phyloP scores from a whole-genome alignment of 139 green algal genomes.

The Picochlorum sp. region DNA sequence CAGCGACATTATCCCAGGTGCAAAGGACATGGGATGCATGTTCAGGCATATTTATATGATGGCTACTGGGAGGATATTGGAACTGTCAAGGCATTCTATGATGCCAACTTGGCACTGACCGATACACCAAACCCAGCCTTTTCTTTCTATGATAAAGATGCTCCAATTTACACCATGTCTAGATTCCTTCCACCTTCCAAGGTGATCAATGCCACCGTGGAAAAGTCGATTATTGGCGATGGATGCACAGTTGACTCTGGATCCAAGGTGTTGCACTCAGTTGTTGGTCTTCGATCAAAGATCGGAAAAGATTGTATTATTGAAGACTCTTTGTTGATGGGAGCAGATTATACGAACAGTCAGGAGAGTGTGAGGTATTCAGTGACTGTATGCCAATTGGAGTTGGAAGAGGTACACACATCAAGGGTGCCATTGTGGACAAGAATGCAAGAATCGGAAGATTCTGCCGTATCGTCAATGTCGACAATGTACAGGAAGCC shows the following conservation, averaged over 20 bases:
- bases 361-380: constrained; percentile 57
- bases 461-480: constrained; percentile 63
- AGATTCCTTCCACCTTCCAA: constrained; percentile 75
- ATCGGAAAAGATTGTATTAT: constrained; percentile 61
- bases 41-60: constrained; percentile 71
- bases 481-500: constrained; percentile 66
- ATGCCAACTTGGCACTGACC: constrained; percentile 88
- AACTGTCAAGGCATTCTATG: constrained; percentile 95
- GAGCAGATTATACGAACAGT: constrained; percentile 97
- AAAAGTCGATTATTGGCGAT: constrained; percentile 61
- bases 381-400: constrained; percentile 85
- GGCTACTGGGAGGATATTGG: constrained; percentile 92
- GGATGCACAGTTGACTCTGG: constrained; percentile 67
- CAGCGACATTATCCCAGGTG: constrained; percentile 76
- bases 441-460: constrained; percentile 88
- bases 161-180: constrained; percentile 81
- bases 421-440: constrained; percentile 93
- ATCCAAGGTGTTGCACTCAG: constrained; percentile 69
- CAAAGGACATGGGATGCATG: constrained; percentile 64
- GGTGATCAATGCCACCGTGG: constrained; percentile 39
- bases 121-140: constrained; percentile 74
- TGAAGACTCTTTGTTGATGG: constrained; percentile 74
- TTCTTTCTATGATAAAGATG: constrained; percentile 68
- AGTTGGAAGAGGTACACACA: constrained; percentile 72
- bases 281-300: constrained; percentile 86